Evolutionary conservation across 495 filamentous ascomycete genomes (phyloP), one percentile per base, ranked within the genome.

Genomic region (Aspergillus ostianus): DNA sequence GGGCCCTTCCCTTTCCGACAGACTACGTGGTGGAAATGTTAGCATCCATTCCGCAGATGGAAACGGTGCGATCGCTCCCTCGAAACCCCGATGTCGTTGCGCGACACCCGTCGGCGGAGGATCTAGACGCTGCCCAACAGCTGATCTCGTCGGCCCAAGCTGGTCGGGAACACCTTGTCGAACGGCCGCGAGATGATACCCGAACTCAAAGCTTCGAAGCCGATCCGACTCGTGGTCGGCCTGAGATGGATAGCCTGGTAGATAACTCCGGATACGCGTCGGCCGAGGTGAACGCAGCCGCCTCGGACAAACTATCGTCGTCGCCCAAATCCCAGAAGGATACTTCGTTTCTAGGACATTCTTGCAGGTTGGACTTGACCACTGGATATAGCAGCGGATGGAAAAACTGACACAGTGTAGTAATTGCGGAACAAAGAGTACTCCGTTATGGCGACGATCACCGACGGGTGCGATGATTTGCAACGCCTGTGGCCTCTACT

Each of bases 401-500:
- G 30, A 32, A 32, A 32, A 32, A 18, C 67, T 79, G 48, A 77
- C 62, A 12, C 41, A 6, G 7, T 65, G 8, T 62, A 98, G 94
- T 72, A 99, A 99, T 75, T 99, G 94, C 70, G 87, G 87, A 49
- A 99, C 94, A 6, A 95, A 91, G 44, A 87, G 85, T 64, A 99
- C 94, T 15, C 94, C 94, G 27, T 81, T 99, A 53, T 99, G 94
- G 94, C 85, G 94, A 61, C 85, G 94, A 58, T 96, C 93, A 2
- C 95, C 93, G 0, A 87, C 90, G 53, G 94, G 94, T 46, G 87
- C 90, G 48, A 96, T 91, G 52, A 98, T 99, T 45, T 99, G 94
- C 76, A 99, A 99, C 75, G 94, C 94, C 13, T 99, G 94, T 68
- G 94, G 94, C 21, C 82, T 99, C 7, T 99, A 99, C 70, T 76